These are phyloP conservation scores for Ceratocystis ficicola DNA, from an alignment of 2,329 filamentous ascomycete genomes.

Conservation along the genomic window DNA sequence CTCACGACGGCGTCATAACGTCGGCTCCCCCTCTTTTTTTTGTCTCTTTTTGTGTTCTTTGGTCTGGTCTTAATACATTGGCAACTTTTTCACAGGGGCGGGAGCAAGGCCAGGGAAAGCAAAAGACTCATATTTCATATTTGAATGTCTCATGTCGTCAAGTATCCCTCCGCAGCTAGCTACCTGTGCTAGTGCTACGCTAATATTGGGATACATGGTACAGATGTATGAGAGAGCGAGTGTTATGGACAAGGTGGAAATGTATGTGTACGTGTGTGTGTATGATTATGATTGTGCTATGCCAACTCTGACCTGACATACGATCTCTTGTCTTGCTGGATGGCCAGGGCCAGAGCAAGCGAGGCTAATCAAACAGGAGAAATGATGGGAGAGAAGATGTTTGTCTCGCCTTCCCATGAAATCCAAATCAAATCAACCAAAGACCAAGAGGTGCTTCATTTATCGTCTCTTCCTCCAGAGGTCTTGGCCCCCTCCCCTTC, in stretches of 20 bases:
- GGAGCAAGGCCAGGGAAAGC: too few species aligned
- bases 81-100: too few species aligned
- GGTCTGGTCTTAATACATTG: too few species aligned
- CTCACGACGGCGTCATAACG: background rate
- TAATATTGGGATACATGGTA: too few species aligned
- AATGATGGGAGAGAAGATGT: background rate
- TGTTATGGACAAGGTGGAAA: background rate
- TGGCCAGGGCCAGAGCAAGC: background rate
- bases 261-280: background rate
- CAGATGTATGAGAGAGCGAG: too few species aligned
- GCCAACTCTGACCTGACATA: background rate
- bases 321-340: background rate
- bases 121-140: too few species aligned
- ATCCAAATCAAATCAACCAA: too few species aligned
- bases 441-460: too few species aligned
- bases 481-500: background rate
- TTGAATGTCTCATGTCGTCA: background rate
- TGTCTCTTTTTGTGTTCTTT: background rate
- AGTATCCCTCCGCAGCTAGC: background rate
- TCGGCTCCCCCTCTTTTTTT: background rate
- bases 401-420: background rate
- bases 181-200: too few species aligned
- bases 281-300: too few species aligned
- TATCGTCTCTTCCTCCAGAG: too few species aligned
- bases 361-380: slow-evolving; percentile 4